phyloP scores from a whole-genome alignment of 805 yeast species.

The Candida taoyuanica region DNA sequence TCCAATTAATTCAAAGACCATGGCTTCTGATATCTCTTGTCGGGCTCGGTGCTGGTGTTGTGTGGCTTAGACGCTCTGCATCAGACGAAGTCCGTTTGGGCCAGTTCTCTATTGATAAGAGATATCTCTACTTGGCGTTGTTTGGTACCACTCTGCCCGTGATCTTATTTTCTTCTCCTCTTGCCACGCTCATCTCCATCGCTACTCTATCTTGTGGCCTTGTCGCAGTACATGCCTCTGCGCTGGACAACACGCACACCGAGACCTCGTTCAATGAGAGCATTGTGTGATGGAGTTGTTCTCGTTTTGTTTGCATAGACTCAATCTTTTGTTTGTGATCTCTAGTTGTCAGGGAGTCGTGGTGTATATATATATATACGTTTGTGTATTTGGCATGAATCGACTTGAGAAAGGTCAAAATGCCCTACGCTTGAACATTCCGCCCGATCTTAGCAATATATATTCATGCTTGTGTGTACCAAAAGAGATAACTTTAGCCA shows the following conservation, averaged over 20 bases:
- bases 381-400: not conserved
- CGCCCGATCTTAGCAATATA: too few relatives aligned
- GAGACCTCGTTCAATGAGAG: constrained; percentile 24
- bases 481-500: not conserved
- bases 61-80: constrained; percentile 9
- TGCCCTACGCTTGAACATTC: too few relatives aligned
- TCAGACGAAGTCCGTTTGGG: constrained; percentile 9
- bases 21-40: constrained; percentile 14
- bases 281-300: constrained; percentile 4
- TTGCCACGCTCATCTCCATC: constrained; percentile 12
- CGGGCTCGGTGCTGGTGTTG: constrained; percentile 8
- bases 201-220: constrained; percentile 10
- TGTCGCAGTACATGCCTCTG: constrained; percentile 15
- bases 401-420: too few relatives aligned
- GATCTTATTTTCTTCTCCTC: constrained; percentile 18
- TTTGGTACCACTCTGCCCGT: constrained; percentile 18
- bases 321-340: too few relatives aligned
- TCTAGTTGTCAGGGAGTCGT: too few relatives aligned
- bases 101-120: constrained; percentile 16
- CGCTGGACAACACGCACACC: constrained; percentile 11
- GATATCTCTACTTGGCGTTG: constrained; percentile 10
- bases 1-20: constrained; percentile 18
- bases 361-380: too few relatives aligned
- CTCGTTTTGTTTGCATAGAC: not conserved
- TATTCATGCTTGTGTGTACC: not conserved